phyloP scores from a whole-genome alignment of 768 basidiomycete genomes.

The Baorangia bicolor region DNA sequence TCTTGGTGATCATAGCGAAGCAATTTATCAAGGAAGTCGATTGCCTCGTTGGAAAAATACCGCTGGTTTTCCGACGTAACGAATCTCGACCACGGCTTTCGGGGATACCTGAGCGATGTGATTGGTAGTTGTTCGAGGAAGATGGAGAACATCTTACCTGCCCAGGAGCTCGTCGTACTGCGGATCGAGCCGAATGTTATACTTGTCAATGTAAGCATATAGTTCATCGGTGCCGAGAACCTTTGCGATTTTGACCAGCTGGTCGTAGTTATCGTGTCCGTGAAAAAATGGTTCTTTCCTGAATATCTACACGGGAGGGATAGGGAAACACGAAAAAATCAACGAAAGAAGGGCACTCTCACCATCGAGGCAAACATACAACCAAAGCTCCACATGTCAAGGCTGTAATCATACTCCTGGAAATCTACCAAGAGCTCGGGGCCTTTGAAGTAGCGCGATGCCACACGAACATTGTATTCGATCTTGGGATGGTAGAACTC shows the following conservation, averaged over 20 bases:
- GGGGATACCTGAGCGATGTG: constrained; percentile 61
- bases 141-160: constrained; percentile 45
- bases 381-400: constrained; percentile 99
- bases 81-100: constrained; percentile 94
- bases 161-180: constrained; percentile 95
- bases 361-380: constrained; percentile 99
- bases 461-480: constrained; percentile 97
- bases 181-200: constrained; percentile 93
- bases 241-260: constrained; percentile 96
- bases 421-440: constrained; percentile 96
- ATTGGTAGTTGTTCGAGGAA: constrained; percentile 9
- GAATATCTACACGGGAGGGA: constrained; percentile 69
- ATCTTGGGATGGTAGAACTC: constrained; percentile 98
- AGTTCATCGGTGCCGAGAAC: constrained; percentile 96
- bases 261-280: constrained; percentile 98
- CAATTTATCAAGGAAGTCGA: constrained; percentile 94
- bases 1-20: constrained; percentile 98
- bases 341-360: constrained; percentile 20
- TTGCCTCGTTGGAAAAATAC: constrained; percentile 95
- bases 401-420: constrained; percentile 96
- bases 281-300: constrained; percentile 99
- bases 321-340: neutral
- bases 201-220: constrained; percentile 90
- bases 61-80: constrained; percentile 95
- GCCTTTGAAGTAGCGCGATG: constrained; percentile 97